Evolutionary conservation across 1,284 basidiomycete genomes (phyloP), one percentile per base, ranked within the genome.

Genomic region (Cutaneotrichosporon dermatis): DNA sequence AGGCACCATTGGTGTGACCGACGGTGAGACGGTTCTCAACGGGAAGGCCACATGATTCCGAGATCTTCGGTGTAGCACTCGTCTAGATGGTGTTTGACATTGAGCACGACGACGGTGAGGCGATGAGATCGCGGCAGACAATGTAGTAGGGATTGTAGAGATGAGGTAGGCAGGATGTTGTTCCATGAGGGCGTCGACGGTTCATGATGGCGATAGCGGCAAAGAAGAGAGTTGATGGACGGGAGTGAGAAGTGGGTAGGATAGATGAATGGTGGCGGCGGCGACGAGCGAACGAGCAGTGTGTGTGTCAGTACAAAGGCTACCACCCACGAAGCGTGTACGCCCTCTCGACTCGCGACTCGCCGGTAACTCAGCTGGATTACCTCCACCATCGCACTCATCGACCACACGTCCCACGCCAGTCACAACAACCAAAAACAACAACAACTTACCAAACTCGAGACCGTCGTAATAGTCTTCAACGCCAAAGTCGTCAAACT

Each of bases 21-120:
- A 42, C n/a, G 7, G 61, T 57, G 51, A 65, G 61, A 0, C 42
- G 41, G 41, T 62, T 62, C 43, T 62, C 61, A 15, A 51, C 40
- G 5, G 56, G 44, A 65, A 10, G 64, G 56, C 64, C 64, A 65
- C 64, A 65, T 65, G 58, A 57, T 53, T 8, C 54, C 55, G 1
- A 55, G 50, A 35, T 61, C 57, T 41, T 64, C 62, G 33, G 48
- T 36, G 52, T 61, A 64, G 55, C 41, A 50, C 37, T 54, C 59
- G 59, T 64, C 62, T 55, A 16, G 11, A 7, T 16, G 37, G 9
- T 11, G 15, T 51, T 51, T 39, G 36, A 16, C 44, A 49, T 33
- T 34, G 11, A 13, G 33, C 34, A 34, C 7, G 34, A 2, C 7
- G 25, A 36, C 34, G 46, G 34, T 33, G 46, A 16, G 5, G 16